A percentile compares a stretch with the other conserved stretches of the same genome.
Conservation (phyloP, 2,329 filamentous ascomycete species). For the Esteya vermicola region DNA sequence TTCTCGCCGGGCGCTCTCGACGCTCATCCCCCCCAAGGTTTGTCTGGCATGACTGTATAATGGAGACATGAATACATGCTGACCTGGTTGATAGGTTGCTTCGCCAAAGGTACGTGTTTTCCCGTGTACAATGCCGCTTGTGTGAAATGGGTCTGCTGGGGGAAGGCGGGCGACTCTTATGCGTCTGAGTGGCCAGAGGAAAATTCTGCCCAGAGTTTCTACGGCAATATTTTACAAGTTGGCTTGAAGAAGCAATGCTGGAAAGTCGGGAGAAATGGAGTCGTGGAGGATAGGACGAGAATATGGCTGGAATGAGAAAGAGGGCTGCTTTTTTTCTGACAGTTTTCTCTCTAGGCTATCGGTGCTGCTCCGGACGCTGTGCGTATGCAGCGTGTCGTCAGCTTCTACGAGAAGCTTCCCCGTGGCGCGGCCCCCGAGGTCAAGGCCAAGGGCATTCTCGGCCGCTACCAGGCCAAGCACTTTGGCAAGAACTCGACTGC, state of each 20-base stretch:
- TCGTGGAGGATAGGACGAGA: no score
- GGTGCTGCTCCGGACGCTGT: constrained; percentile 89
- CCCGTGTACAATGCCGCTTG: no score
- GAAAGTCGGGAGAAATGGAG: no score
- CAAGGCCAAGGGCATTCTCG: constrained; percentile 69
- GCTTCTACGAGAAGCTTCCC: constrained; percentile 97
- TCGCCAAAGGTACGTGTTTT: constrained; percentile 73
- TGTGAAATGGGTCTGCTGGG: no score
- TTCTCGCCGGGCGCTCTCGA: constrained; percentile 82
- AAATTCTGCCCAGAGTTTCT: no score
- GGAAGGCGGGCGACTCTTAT: no score
- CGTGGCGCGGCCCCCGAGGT: constrained; percentile 76
- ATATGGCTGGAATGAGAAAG: not conserved
- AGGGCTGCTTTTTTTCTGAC: not conserved
- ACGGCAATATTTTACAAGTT: no score
- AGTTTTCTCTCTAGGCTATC: constrained; percentile 52
- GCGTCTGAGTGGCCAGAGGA: no score
- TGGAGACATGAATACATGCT: not conserved
- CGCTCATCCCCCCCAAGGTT: constrained; percentile 98
- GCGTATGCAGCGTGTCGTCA: constrained; percentile 95
- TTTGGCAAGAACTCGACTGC: constrained; percentile 87
- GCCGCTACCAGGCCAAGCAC: constrained; percentile 75
- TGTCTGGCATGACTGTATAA: constrained; percentile 15
- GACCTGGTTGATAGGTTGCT: constrained; percentile 43
- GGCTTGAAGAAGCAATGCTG: no score